phyloP scores from a whole-genome alignment of 2,329 filamentous ascomycete genomes.

The Aurifilum marmelostoma region DNA sequence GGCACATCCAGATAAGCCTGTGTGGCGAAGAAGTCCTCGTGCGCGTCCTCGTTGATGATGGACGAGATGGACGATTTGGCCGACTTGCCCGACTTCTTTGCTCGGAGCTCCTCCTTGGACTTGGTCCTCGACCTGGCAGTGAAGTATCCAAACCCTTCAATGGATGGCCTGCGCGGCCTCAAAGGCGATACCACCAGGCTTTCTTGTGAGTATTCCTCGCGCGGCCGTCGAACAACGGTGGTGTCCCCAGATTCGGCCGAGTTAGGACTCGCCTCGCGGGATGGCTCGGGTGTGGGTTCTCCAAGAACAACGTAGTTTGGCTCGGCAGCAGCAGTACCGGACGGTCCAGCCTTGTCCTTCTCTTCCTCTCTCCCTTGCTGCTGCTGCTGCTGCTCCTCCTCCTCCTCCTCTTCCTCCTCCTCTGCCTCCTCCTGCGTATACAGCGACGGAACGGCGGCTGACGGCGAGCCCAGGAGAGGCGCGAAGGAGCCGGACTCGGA shows the following conservation, averaged over 20 bases:
- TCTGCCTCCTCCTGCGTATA: constrained; percentile 18
- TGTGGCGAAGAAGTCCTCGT: constrained; percentile 43
- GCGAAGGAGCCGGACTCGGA: constrained; percentile 25
- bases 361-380: neutral
- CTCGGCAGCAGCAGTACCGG: constrained; percentile 43
- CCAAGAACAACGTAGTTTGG: constrained; percentile 60
- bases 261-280: constrained; percentile 35
- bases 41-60: constrained; percentile 53
- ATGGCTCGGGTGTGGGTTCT: constrained; percentile 41
- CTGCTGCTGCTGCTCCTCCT: neutral
- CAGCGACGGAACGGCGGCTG: neutral
- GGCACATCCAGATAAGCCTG: constrained; percentile 46
- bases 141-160: constrained; percentile 53
- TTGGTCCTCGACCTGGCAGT: constrained; percentile 50
- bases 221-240: constrained; percentile 39
- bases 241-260: constrained; percentile 42
- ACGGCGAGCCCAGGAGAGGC: constrained; percentile 17
- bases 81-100: constrained; percentile 50
- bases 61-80: constrained; percentile 61
- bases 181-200: constrained; percentile 62
- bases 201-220: constrained; percentile 61
- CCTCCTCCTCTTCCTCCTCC: constrained; percentile 3
- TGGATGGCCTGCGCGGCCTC: constrained; percentile 50
- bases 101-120: constrained; percentile 51
- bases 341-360: constrained; percentile 38